phyloP scores from a whole-genome alignment of 306 rosid genomes.

The Parietaria judaica region DNA sequence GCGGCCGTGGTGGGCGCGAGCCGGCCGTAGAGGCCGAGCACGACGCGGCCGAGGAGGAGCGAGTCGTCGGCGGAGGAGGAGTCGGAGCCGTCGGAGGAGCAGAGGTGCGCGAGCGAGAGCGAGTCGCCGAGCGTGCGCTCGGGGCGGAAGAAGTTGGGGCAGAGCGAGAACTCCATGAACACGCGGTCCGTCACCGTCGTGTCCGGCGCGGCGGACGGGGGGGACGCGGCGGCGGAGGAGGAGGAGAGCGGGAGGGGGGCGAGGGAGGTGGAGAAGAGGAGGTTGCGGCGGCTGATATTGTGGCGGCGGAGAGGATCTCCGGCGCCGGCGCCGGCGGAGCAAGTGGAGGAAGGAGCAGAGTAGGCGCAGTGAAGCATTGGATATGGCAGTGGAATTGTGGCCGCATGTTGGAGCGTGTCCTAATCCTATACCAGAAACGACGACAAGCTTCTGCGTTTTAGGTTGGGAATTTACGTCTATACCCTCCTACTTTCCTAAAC shows the following conservation, averaged over 20 bases:
- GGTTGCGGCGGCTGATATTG: constrained; percentile 38
- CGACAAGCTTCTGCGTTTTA: too few species aligned
- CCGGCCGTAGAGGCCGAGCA: constrained; percentile 78
- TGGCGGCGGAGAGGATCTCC: constrained; percentile 6
- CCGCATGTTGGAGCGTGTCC: too few species aligned
- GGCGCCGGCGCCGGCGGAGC: constrained; percentile 16
- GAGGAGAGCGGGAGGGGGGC: constrained; percentile 23
- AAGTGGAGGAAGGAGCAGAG: constrained; percentile 12
- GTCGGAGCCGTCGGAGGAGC: constrained; percentile 27
- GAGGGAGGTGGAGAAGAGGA: constrained; percentile 37
- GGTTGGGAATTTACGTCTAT: too few species aligned
- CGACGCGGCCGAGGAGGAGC: constrained; percentile 61
- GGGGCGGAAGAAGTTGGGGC: constrained; percentile 65
- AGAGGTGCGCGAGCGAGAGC: constrained; percentile 32
- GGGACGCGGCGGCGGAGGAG: constrained; percentile 14
- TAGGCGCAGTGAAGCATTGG: constrained; percentile 38
- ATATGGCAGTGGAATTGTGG: constrained; percentile 8
- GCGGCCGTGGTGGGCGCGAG: constrained; percentile 69
- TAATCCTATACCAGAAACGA: too few species aligned
- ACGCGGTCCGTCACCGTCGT: constrained; percentile 84
- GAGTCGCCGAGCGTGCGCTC: constrained; percentile 42
- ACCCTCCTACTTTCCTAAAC: too few species aligned
- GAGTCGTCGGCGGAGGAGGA: constrained; percentile 59
- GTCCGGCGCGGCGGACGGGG: constrained; percentile 23
- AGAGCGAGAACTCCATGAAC: constrained; percentile 85